A percentile compares a stretch with the other conserved stretches of the same genome.
phyloP scores from a whole-genome alignment of 768 basidiomycete genomes.

The Candolleomyces efflorescens region DNA sequence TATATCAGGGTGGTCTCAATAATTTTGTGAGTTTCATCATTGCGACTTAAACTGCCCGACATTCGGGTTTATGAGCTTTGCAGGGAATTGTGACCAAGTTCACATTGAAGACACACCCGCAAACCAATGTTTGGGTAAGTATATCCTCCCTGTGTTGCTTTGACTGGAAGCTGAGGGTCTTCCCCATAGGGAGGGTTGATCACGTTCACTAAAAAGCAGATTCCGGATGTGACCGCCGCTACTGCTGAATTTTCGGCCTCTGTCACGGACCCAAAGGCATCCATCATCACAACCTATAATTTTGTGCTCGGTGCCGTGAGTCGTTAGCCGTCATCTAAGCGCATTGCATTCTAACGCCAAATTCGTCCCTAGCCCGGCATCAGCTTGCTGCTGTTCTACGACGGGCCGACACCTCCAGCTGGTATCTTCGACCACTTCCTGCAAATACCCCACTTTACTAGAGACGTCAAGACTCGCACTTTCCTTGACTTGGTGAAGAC shows the following conservation, averaged over 20 bases:
- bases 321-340: neutral
- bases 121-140: slow-evolving; percentile 56
- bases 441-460: slow-evolving; percentile 33
- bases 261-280: slow-evolving; percentile 50
- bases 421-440: slow-evolving; percentile 52
- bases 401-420: slow-evolving; percentile 43
- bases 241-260: slow-evolving; percentile 35
- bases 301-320: slow-evolving; percentile 30
- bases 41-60: neutral
- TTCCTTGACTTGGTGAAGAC: slow-evolving; percentile 36
- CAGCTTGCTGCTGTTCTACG: slow-evolving; percentile 50
- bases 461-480: slow-evolving; percentile 35
- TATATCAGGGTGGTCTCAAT: slow-evolving; percentile 53
- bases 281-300: slow-evolving; percentile 44
- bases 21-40: slow-evolving; percentile 39
- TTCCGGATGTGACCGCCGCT: slow-evolving; percentile 29
- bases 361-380: slow-evolving; percentile 9
- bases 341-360: neutral
- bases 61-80: neutral
- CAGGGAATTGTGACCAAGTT: slow-evolving; percentile 60
- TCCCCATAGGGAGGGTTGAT: slow-evolving; percentile 48
- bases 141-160: neutral
- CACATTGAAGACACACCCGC: slow-evolving; percentile 49
- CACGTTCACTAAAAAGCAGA: slow-evolving; percentile 17
- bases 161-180: neutral